Base-by-base conservation (phyloP, 305 asterid genomes). In the Fraxinus floribunda region DNA sequence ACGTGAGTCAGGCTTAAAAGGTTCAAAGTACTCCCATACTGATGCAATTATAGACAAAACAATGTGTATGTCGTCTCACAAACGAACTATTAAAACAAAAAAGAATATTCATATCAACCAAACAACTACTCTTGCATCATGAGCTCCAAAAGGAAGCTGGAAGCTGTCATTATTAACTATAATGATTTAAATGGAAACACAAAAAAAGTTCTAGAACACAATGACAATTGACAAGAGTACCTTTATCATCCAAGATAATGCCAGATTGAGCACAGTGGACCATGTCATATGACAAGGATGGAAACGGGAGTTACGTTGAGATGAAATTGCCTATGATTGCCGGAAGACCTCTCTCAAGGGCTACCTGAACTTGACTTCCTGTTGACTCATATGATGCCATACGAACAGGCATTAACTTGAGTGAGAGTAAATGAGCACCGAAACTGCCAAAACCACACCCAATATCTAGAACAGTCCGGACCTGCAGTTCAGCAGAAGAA, bases 381-480 rank as follows among this genome's bases (percentile, higher is more conserved):
- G 97, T 93, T 79, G 90, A 88, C 86, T 96, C 98, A 83, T 94
- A 96, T 75, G 97, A 91, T 78, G 99, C 98, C 84, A 92, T 81
- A 90, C 99, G 94, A 81, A 94, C 90, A 70, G 97, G 90, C 99
- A 96, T 91, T 90, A 92, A 77, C 87, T 92, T 91, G 34, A 96
- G 95, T 18, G 98, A 89, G 81, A 94, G 98, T 86, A 96, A 85
- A 87, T 91, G 98, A 41, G 99, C 94, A 30, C 97, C 97, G 85
- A 93, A 94, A 91, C 97, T 94, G 86, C 99, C 99, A 84, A 96
- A 96, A 79, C 98, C 98, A 82, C 99, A 96, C 68, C 97, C 99
- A 85, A 96, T 91, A 89, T 96, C 99, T 84, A 96, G 85, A 77
- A 96, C 97, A 66, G 86, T 91, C 79, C 75, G 95, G 83, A 96